Conservation (phyloP, 176 grass and related monocot species). For the Ampelocalamus luodianensis region DNA sequence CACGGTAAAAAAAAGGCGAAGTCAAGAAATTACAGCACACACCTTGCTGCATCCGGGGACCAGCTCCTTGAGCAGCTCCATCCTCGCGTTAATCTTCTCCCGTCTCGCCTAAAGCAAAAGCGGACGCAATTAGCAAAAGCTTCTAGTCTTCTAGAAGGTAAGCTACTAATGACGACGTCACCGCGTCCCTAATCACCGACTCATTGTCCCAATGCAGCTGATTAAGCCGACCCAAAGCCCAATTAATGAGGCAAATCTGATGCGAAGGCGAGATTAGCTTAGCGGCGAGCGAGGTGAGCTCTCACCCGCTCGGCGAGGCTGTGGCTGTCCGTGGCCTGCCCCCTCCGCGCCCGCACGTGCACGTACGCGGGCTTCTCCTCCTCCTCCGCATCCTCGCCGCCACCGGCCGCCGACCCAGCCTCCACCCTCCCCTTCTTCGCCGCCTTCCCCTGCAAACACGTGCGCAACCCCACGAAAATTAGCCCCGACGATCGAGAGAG, state of each 20-base stretch:
- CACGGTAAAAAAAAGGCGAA: not conserved
- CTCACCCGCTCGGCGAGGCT: conserved; percentile 80
- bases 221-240: not conserved
- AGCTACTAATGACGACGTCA: conserved; percentile 33
- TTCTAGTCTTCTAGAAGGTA: not conserved
- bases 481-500: not conserved
- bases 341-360: conserved; percentile 69
- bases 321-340: conserved; percentile 81
- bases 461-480: not conserved
- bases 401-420: not conserved
- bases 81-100: conserved; percentile 87
- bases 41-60: conserved; percentile 89
- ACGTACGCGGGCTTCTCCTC: conserved; percentile 74
- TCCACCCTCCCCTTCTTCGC: conserved; percentile 68
- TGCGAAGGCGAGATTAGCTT: not conserved
- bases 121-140: not conserved
- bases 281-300: conserved; percentile 5
- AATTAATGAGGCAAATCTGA: not conserved
- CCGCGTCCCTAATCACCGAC: conserved; percentile 51
- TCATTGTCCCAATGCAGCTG: conserved; percentile 34
- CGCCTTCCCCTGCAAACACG: conserved; percentile 44
- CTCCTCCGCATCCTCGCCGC: conserved; percentile 34
- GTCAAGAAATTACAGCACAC: conserved; percentile 4
- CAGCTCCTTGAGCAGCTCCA: conserved; percentile 91
- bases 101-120: conserved; percentile 66